phyloP scores from a whole-genome alignment of 225 moss, liverwort and hornwort species.

The Sphagnum contortum region DNA sequence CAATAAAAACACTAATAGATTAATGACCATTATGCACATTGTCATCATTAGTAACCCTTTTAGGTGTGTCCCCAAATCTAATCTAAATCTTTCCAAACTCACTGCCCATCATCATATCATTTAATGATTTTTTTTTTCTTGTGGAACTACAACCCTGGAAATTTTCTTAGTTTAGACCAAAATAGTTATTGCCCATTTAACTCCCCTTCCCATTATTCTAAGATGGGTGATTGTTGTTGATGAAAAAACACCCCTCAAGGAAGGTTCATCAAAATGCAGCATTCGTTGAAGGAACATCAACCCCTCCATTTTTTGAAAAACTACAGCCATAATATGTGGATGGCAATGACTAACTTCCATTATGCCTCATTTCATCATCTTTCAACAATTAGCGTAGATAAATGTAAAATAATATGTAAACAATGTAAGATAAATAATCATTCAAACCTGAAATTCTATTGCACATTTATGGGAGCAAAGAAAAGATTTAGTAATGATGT shows the following conservation, averaged over 20 bases:
- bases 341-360: too few relatives aligned
- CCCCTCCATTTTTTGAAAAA: conserved; percentile 8
- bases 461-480: too few relatives aligned
- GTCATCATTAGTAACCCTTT: conserved; percentile 14
- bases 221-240: conserved; percentile 66
- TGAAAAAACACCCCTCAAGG: conserved; percentile 32
- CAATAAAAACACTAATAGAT: too few relatives aligned
- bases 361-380: too few relatives aligned
- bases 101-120: conserved; percentile 49
- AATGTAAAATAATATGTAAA: too few relatives aligned
- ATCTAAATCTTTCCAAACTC: conserved; percentile 63
- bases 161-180: conserved; percentile 28
- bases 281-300: conserved; percentile 3
- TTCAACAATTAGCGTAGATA: too few relatives aligned
- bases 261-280: conserved; percentile 39
- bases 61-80: conserved; percentile 43
- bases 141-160: conserved; percentile 22
- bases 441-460: too few relatives aligned
- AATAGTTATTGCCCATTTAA: conserved; percentile 69
- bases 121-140: conserved; percentile 58
- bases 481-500: too few relatives aligned
- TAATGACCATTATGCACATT: background rate
- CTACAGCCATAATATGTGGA: conserved; percentile 50
- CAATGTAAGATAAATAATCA: too few relatives aligned
- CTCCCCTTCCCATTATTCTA: conserved; percentile 82